These are phyloP conservation scores for Plectosphaerella cucumerina DNA, from an alignment of 2,329 filamentous ascomycete genomes.

Conservation along the genomic window DNA sequence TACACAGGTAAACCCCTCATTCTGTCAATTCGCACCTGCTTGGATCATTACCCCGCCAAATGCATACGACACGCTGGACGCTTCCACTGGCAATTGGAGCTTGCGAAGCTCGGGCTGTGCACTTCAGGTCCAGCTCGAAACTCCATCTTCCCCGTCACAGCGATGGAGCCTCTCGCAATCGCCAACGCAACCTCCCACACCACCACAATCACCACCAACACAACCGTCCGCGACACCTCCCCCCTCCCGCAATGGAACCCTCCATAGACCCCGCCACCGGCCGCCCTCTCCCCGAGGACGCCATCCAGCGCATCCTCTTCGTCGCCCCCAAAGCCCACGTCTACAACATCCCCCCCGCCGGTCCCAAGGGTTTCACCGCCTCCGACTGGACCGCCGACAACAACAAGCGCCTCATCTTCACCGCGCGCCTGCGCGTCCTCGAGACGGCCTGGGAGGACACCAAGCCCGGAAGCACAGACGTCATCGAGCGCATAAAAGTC, in stretches of 20 bases:
- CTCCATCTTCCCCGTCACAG: not conserved
- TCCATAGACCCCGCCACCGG: conserved; percentile 67
- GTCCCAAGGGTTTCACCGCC: conserved; percentile 75
- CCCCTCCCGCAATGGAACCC: conserved; percentile 49
- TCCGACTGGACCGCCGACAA: conserved; percentile 70
- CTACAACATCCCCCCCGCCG: conserved; percentile 80
- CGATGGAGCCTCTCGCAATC: not conserved
- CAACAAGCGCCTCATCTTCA: conserved; percentile 75
- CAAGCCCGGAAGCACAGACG: conserved; percentile 14
- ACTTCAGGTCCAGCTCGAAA: not conserved
- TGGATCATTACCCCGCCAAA: not conserved
- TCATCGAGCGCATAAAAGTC: conserved; percentile 56
- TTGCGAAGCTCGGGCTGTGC: no score
- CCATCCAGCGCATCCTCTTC: conserved; percentile 83
- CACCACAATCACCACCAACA: not conserved
- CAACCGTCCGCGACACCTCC: not conserved
- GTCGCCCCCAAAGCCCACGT: conserved; percentile 71
- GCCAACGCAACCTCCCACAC: not conserved
- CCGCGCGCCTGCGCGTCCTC: conserved; percentile 72
- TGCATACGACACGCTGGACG: not conserved
- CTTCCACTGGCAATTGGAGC: no score
- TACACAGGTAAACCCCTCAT: not conserved
- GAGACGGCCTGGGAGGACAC: conserved; percentile 61
- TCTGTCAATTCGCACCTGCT: not conserved
- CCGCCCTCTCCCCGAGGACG: conserved; percentile 62